Evolutionary conservation across 768 basidiomycete species (phyloP), one percentile per base, ranked within the genome.

Genomic region (Gymnopilus junonius): DNA sequence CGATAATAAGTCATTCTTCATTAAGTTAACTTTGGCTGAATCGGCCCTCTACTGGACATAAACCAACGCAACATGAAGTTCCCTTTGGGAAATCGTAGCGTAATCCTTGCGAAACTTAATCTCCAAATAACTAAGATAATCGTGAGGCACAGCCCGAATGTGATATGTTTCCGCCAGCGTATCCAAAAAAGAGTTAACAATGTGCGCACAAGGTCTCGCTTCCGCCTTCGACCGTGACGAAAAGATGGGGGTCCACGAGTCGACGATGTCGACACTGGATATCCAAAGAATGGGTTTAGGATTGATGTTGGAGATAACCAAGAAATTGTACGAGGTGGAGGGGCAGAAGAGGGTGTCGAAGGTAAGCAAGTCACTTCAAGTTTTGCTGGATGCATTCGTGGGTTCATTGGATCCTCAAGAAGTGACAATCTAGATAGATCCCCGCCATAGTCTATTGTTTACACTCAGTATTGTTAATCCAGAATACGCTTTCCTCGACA

Each of bases 201-300:
- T 2, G 91, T 93, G 43, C 80, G 80, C 21, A 81, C 69, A 25
- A 93, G 82, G 71, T 92, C 90, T 66, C 89, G 83, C 64, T 88
- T 89, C 57, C 91, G 84, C 60, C 85, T 83, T 34, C 87, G 89
- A 39, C 89, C 88, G 71, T 87, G 81, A 37, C 80, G 82, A 65
- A 90, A 79, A 15, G 77, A 74, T 54, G 82, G 75, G n/a, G 74
- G 76, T 32, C 71, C 76, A 55, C 59, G 74, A 59, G 59, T 65
- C 57, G 70, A 65, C 11, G 71, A 72, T 60, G 68, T 73, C 61
- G 67, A 79, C 42, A 81, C 79, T 6, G 91, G 89, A 69, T 93
- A 92, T 3, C 91, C 91, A 65, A 85, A 93, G 74, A 88, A 92
- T 1, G 92, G 92, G 65, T 92, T 93, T 40, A 85, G 75, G 37